Base-by-base conservation (phyloP, 192 early-diverging fungal species). In the Phlyctochytrium arcticum region DNA sequence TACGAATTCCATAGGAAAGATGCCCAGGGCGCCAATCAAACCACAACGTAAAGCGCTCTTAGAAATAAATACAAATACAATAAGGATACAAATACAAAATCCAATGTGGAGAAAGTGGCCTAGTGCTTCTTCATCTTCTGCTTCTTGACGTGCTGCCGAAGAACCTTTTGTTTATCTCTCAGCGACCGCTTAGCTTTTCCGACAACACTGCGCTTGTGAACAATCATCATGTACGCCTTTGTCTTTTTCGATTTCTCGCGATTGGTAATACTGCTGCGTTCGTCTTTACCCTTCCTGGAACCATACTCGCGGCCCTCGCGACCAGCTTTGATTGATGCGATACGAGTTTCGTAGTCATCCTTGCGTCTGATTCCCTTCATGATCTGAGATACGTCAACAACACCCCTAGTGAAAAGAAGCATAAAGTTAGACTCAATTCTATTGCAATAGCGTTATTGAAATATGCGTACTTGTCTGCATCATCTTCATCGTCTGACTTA, bases 191-290 rank as follows among this genome's bases (percentile, higher is more conserved):
- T 75, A 19, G 62, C 64, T 50, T 84, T 84, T 4, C 80, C 79
- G 5, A 57, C 55, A 15, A 93, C 86, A 47, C 84, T 79, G 46
- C 85, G 80, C 82, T 98, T 98, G 79, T 99, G 96, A 23, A 91
- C 80, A 62, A 98, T 82, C 97, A 99, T 99, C 77, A 86, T 86
- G 70, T 88, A 93, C 71, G 87, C 84, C 86, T 99, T 99, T 62
- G 85, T 92, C 59, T 82, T 82, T 72, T 90, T 92, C 64, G 88
- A 63, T 82, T 98, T 99, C 60, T 95, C 92, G 73, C 83, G 81
- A 79, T 98, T 98, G 57, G 96, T 93, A 27, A 88, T 84, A 30
- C 85, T 88, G 50, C 80, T 76, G 33, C 80, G 71, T 21, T 89
- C 84, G 36, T 89, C 90, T 70, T 92, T 92, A 56, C 90, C 89